Conservation (phyloP, 176 grass and related monocot species). For the Oryza glaberrima region DNA sequence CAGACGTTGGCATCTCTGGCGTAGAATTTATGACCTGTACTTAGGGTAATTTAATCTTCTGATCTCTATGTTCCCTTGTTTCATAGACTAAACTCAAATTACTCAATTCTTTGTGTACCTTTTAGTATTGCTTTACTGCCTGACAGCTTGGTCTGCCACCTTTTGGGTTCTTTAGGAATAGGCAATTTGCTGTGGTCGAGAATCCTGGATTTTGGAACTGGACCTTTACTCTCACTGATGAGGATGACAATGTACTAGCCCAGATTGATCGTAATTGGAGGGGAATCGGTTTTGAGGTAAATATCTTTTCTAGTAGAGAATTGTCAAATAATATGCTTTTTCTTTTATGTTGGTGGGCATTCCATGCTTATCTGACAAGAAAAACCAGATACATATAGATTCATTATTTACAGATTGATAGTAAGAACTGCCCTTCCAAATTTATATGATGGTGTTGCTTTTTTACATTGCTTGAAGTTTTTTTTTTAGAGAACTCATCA, state of each 20-base stretch:
- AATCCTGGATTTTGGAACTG: slow-evolving; percentile 98
- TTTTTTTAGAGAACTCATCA: background rate
- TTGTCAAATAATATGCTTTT: slow-evolving; percentile 14
- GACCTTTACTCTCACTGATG: slow-evolving; percentile 86
- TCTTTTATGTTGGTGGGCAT: background rate
- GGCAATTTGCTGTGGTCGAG: slow-evolving; percentile 98
- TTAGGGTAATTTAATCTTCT: slow-evolving; percentile 72
- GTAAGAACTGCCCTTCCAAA: background rate
- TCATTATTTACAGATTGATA: background rate
- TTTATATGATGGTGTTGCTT: slow-evolving; percentile 13
- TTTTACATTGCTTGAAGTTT: slow-evolving; percentile 12
- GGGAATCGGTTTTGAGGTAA: slow-evolving; percentile 95
- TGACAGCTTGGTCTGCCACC: slow-evolving; percentile 36
- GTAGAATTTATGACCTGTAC: slow-evolving; percentile 96
- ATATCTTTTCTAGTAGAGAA: slow-evolving; percentile 17
- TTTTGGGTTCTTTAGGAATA: slow-evolving; percentile 64
- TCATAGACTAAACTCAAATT: slow-evolving; percentile 22
- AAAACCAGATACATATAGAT: background rate
- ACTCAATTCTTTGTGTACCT: slow-evolving; percentile 23
- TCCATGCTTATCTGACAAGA: slow-evolving; percentile 26
- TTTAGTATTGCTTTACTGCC: slow-evolving; percentile 24
- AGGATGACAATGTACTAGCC: slow-evolving; percentile 79
- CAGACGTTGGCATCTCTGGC: slow-evolving; percentile 98
- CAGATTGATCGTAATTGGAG: slow-evolving; percentile 95
- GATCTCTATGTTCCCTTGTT: slow-evolving; percentile 8